phyloP scores from a whole-genome alignment of 2,329 filamentous ascomycete species.

The Pseudofabraea citricarpa region DNA sequence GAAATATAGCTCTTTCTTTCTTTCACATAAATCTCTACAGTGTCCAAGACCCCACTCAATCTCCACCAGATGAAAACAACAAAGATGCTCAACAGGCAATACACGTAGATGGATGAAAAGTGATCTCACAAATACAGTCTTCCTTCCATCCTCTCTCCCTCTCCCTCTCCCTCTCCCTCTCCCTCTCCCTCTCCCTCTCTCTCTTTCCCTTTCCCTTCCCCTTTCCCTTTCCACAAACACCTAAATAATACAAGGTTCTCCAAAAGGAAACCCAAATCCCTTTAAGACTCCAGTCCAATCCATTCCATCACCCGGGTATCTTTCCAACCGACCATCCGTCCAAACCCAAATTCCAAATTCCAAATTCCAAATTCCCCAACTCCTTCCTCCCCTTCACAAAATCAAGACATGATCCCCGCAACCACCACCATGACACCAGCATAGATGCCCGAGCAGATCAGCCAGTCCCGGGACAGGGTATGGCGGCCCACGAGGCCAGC shows the following conservation, averaged over 20 bases:
- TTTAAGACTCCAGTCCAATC: background rate
- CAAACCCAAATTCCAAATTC: background rate
- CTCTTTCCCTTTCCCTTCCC: too few species aligned
- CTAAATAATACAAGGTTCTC: background rate
- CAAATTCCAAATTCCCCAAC: background rate
- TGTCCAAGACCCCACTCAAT: too few species aligned
- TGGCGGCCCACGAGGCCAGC: slow-evolving; percentile 9
- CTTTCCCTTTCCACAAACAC: background rate
- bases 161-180: too few species aligned
- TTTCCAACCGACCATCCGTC: too few species aligned
- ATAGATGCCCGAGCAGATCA: slow-evolving; percentile 22
- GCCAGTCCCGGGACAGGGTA: slow-evolving; percentile 13
- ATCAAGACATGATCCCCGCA: slow-evolving; percentile 19
- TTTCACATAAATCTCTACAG: too few species aligned
- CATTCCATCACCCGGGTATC: background rate
- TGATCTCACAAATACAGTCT: too few species aligned
- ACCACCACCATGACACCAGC: slow-evolving; percentile 22
- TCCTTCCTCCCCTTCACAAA: background rate
- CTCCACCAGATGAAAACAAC: too few species aligned
- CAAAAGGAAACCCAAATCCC: background rate
- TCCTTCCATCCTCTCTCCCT: too few species aligned
- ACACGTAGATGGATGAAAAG: too few species aligned
- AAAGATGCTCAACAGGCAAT: too few species aligned
- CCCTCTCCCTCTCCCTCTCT: too few species aligned
- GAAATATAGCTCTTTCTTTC: too few species aligned